Conservation (phyloP, 805 yeast species). For the Groenewaldozyma tartarivorans region DNA sequence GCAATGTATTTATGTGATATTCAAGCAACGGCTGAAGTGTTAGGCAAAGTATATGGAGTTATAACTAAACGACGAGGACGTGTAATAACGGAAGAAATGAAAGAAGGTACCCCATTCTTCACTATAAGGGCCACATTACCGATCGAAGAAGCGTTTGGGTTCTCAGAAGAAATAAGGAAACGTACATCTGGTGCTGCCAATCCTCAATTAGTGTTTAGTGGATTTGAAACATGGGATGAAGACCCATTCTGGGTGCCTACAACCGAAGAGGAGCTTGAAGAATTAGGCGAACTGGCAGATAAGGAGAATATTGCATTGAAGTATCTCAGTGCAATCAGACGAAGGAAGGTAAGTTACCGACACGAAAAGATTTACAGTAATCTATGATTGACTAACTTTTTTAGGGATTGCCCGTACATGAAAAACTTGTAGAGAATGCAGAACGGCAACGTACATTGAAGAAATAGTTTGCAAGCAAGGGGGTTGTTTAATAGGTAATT, state of each 20-base stretch:
- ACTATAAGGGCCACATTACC: slow-evolving; percentile 79
- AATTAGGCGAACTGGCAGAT: slow-evolving; percentile 86
- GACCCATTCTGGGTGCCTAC: slow-evolving; percentile 99
- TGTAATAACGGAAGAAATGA: slow-evolving; percentile 86
- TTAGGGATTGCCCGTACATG: slow-evolving; percentile 74
- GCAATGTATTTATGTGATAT: slow-evolving; percentile 93
- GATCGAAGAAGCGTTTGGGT: slow-evolving; percentile 93
- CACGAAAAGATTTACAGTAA: not conserved
- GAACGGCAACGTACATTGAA: slow-evolving; percentile 83
- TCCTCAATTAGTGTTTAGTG: slow-evolving; percentile 87
- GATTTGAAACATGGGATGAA: slow-evolving; percentile 74
- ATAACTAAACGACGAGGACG: slow-evolving; percentile 82
- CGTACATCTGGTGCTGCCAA: slow-evolving; percentile 94
- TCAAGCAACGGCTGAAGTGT: slow-evolving; percentile 87
- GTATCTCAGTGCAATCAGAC: slow-evolving; percentile 75
- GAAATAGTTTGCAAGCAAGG: slow-evolving; percentile 6
- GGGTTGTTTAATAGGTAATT: too few species aligned
- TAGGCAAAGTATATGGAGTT: slow-evolving; percentile 93
- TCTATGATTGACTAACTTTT: not conserved
- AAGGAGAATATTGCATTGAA: slow-evolving; percentile 81
- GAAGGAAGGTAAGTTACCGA: slow-evolving; percentile 41
- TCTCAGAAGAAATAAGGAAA: slow-evolving; percentile 88
- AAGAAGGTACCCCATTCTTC: slow-evolving; percentile 97
- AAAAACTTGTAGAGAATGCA: slow-evolving; percentile 82
- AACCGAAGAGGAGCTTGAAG: slow-evolving; percentile 92